Base-by-base conservation (phyloP, 345 rosid genomes). In the Brassica carinata region DNA sequence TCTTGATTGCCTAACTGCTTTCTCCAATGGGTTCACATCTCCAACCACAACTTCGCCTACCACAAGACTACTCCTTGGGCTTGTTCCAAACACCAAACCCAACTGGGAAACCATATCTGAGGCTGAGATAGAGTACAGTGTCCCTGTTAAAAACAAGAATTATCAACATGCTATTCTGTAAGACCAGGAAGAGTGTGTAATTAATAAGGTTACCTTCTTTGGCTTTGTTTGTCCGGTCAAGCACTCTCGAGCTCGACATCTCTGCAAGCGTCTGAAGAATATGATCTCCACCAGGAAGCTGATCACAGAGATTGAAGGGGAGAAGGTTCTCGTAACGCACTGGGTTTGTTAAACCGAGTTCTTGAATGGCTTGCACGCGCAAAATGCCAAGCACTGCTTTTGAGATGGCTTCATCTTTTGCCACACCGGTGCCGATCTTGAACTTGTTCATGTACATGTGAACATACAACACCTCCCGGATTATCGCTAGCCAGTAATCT, bases 231-330 rank as follows among this genome's bases (percentile, higher is more conserved):
- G 83, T 82, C 9, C 81, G 83, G 59, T 88, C 94, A 55, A 84
- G 55, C 65, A 83, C 90, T 86, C 86, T 88, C 14, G 83, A 58
- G 62, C 81, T 82, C 1, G 90, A 89, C 89, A 88, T 86, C 74
- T 86, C 86, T 78, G 98, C 96, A 73, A 93, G 91, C 18, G 97
- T 90, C 81, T 96, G 96, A 8, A 92, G 87, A 69, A 93, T 86
- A 83, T 89, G 81, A 86, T 96, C 98, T 36, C 99, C 99, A 69
- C 98, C 98, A n/a, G 98, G 99, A 83, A 96, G 92, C 83, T 89
- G 92, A 84, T 96, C 97, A 45, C 98, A 90, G 64, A 93, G 94
- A 83, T 85, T 96, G 81, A 93, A 96, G 84, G 89, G 87, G 80
- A 96, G 96, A 83, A 96, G 91, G 70, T 82, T 73, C 81, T 90